Conservation (phyloP, 163 green algal genomes). For the Scenedesmus sp. region DNA sequence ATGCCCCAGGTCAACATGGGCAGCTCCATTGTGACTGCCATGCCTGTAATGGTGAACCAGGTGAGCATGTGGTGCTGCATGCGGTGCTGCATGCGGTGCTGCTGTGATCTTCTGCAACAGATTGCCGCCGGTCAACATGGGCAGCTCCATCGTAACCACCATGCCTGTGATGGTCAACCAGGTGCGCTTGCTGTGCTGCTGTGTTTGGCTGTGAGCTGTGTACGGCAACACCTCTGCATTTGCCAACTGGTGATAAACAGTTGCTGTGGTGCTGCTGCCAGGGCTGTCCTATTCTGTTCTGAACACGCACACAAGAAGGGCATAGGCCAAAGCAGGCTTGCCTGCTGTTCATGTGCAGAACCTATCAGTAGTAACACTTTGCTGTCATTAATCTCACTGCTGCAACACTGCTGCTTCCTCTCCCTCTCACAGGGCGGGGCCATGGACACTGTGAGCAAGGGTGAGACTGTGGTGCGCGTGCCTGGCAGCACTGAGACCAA, state of each 20-base stretch:
- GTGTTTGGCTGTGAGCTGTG: not conserved
- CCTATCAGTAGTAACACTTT: not conserved
- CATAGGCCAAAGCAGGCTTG: too few species aligned
- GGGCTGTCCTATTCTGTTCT: too few species aligned
- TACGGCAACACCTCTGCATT: too few species aligned
- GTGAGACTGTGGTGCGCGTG: constrained; percentile 51
- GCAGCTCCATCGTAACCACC: constrained; percentile 35
- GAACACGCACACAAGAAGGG: too few species aligned
- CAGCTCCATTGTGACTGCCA: constrained; percentile 43
- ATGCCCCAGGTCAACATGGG: constrained; percentile 55
- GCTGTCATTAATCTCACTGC: not conserved
- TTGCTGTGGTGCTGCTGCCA: too few species aligned
- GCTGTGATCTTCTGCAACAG: not conserved
- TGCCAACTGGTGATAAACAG: too few species aligned
- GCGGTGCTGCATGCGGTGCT: not conserved
- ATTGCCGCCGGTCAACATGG: constrained; percentile 46
- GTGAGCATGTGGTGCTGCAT: constrained; percentile 5
- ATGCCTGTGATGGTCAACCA: constrained; percentile 51
- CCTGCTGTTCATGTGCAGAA: not conserved
- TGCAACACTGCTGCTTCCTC: too few species aligned
- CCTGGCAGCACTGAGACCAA: constrained; percentile 14
- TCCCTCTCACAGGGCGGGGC: constrained; percentile 39
- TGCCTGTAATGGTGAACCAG: constrained; percentile 51
- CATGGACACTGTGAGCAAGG: constrained; percentile 44
- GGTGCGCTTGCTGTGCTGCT: not conserved